phyloP scores from a whole-genome alignment of 495 filamentous ascomycete species.

The Sordaria brevicollis region DNA sequence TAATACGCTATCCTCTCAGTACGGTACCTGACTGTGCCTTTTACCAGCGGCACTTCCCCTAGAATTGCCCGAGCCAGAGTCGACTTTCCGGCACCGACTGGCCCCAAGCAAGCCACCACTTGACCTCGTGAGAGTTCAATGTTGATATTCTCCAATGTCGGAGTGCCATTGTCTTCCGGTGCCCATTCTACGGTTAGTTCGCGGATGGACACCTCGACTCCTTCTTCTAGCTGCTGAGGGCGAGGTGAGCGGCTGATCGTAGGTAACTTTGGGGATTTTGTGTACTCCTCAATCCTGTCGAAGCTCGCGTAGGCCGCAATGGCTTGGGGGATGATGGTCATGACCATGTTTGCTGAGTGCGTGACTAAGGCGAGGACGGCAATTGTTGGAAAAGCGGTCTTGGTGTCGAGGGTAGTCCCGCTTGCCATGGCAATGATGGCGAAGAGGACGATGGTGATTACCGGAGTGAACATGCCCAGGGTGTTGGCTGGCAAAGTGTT shows the following conservation, averaged over 20 bases:
- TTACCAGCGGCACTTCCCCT: constrained; percentile 35
- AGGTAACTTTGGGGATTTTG: neutral
- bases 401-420: constrained; percentile 13
- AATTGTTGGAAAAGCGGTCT: constrained; percentile 30
- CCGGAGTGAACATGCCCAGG: constrained; percentile 32
- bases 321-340: constrained; percentile 27
- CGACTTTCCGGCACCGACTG: constrained; percentile 48
- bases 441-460: constrained; percentile 27
- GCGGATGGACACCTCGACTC: constrained; percentile 4
- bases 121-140: constrained; percentile 3
- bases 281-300: constrained; percentile 24
- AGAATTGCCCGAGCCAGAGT: constrained; percentile 43
- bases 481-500: constrained; percentile 20
- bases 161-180: neutral
- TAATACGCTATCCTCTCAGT: constrained; percentile 23
- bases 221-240: neutral
- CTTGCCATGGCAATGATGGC: constrained; percentile 16
- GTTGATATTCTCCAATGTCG: constrained; percentile 4
- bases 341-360: constrained; percentile 33
- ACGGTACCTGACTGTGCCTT: constrained; percentile 31
- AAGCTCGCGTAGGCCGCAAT: constrained; percentile 22
- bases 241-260: neutral
- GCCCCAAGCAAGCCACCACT: constrained; percentile 17
- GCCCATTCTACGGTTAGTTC: constrained; percentile 5
- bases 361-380: constrained; percentile 26